A percentile compares a stretch with the other conserved stretches of the same genome.
Evolutionary conservation across 1,284 basidiomycete species (phyloP).

Genomic region (Somion occarium): DNA sequence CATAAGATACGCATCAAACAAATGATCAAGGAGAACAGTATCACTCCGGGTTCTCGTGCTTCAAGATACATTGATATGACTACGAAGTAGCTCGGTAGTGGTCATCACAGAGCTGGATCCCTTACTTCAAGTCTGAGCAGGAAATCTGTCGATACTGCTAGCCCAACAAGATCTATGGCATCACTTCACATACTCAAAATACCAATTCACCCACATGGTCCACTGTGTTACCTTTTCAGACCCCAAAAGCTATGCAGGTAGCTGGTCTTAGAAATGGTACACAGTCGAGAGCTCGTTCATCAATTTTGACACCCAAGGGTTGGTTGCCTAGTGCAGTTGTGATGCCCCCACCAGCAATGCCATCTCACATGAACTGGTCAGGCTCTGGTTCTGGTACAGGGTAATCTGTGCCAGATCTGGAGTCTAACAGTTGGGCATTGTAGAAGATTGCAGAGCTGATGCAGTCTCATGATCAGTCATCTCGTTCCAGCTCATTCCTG

Average conservation of each 20-base stretch:
- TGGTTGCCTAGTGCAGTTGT: constrained; percentile 68
- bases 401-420: constrained; percentile 31
- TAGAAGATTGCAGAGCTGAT: constrained; percentile 45
- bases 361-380: constrained; percentile 32
- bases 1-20: constrained; percentile 17
- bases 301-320: constrained; percentile 51
- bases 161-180: constrained; percentile 33
- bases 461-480: constrained; percentile 15
- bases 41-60: constrained; percentile 79
- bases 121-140: constrained; percentile 29
- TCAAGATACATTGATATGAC: constrained; percentile 81
- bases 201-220: constrained; percentile 31
- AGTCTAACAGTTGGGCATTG: constrained; percentile 31
- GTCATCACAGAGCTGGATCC: constrained; percentile 20
- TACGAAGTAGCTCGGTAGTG: constrained; percentile 68
- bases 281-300: constrained; percentile 42
- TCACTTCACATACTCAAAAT: constrained; percentile 24
- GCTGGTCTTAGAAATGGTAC: constrained; percentile 35
- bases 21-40: constrained; percentile 30
- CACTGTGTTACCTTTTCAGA: constrained; percentile 51
- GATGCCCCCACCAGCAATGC: constrained; percentile 75
- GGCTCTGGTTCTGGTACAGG: constrained; percentile 19
- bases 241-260: constrained; percentile 52
- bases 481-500: constrained; percentile 23
- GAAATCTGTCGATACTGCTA: constrained; percentile 23